Evolutionary conservation across 1,139 yeast species (phyloP), one percentile per base, ranked within the genome.

Genomic region (Yamadazyma epiphylla): DNA sequence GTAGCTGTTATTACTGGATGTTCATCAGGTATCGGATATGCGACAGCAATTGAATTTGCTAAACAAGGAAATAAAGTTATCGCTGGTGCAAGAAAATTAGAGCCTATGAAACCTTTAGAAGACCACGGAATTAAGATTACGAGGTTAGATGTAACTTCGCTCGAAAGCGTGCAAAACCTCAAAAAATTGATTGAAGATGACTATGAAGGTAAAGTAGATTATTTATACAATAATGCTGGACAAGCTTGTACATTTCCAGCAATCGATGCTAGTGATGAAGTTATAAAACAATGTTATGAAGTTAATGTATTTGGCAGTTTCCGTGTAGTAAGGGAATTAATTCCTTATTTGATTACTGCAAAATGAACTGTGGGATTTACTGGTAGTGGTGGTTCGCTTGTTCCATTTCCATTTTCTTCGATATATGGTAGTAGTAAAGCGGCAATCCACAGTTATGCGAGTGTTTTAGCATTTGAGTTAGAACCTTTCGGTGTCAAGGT

Each of bases 21-120:
- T 9, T 80, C 88, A 0, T 79, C 87, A 0, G 94, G 91, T 6
- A 83, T 83, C 27, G 94, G 91, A 3, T 73, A 59, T 46, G 75
- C 77, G 11, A 59, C 80, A 7, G 75, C 87, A 19, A 62, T 69
- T 35, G 86, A 80, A 45, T 61, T 82, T 35, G 78, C 83, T n/a
- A 52, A 57, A 13, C 56, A 77, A 33, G 86, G 86, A 3, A 78
- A 69, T 55, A 64, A 60, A 32, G 88, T 83, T 2, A 51, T 49
- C 36, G 55, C 53, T 13, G 80, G 83, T 30, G 88, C 94, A 1
- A 66, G 88, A 45, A 61, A 82, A 36, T 44, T 70, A 15, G 75
- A 60, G 19, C 66, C 67, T 3, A 77, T 80, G 77, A 60, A 63
- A 19, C 69, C 70, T 3, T 53, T 74, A 30, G 51, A 55, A 22